Evolutionary conservation across 2,329 filamentous ascomycete species (phyloP).

Genomic region (Neobulgaria alba): DNA sequence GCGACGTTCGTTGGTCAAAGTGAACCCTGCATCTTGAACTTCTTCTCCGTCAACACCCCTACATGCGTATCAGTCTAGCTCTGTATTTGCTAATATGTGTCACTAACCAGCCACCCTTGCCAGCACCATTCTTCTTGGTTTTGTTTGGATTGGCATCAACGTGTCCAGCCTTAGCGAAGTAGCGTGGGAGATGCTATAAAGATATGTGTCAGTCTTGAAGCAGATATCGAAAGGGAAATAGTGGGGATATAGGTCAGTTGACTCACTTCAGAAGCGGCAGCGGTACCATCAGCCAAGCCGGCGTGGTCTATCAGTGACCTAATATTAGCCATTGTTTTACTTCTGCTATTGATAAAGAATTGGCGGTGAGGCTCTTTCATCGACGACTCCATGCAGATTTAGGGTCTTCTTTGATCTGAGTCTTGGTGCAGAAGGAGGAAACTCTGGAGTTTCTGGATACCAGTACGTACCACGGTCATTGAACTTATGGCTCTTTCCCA

Average conservation of each 20-base stretch:
- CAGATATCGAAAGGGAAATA: background rate
- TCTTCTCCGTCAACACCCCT: constrained; percentile 85
- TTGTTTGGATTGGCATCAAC: constrained; percentile 79
- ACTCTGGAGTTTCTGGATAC: background rate
- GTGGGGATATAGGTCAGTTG: background rate
- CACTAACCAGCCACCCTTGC: constrained; percentile 86
- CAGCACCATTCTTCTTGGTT: constrained; percentile 92
- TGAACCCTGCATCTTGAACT: constrained; percentile 75
- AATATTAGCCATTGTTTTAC: background rate
- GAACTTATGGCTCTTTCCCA: constrained; percentile 96
- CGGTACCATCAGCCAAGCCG: constrained; percentile 64
- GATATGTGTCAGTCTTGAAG: constrained; percentile 7
- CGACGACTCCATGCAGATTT: too few species aligned
- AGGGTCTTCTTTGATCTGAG: too few species aligned
- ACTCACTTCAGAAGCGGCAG: constrained; percentile 28
- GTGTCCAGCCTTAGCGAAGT: constrained; percentile 83
- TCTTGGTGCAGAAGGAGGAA: too few species aligned
- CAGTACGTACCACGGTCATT: constrained; percentile 58
- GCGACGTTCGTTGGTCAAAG: constrained; percentile 76
- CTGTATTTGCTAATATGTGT: background rate
- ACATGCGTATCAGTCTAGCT: constrained; percentile 1
- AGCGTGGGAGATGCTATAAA: constrained; percentile 70
- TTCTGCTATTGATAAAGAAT: background rate
- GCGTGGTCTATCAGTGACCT: constrained; percentile 52
- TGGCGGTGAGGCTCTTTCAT: background rate